These are phyloP conservation scores for Aspergillus diversus DNA, from an alignment of 495 filamentous ascomycete species.

Conservation along the genomic window DNA sequence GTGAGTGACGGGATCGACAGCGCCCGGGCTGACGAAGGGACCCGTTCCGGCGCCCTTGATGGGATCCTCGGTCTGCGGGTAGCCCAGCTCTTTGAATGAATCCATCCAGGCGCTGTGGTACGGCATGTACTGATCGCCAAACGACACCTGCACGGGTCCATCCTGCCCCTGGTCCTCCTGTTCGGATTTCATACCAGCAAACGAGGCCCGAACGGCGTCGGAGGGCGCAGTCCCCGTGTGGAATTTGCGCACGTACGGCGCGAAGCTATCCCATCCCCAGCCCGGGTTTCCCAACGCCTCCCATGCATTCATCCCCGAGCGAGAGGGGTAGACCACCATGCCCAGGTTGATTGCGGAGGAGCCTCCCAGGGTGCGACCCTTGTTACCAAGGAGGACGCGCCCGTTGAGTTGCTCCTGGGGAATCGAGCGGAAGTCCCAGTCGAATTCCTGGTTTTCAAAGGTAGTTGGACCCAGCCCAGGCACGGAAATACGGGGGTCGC, in stretches of 20 bases:
- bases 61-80: constrained; percentile 25
- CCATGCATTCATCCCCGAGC: constrained; percentile 52
- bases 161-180: constrained; percentile 23
- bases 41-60: constrained; percentile 23
- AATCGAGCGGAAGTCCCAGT: constrained; percentile 56
- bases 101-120: constrained; percentile 32
- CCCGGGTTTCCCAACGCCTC: constrained; percentile 52
- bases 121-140: constrained; percentile 26
- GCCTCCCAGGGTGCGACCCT: constrained; percentile 60
- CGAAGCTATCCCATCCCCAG: constrained; percentile 55
- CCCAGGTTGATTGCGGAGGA: constrained; percentile 55
- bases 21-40: constrained; percentile 22
- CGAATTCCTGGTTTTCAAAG: constrained; percentile 45
- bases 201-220: constrained; percentile 9
- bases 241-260: constrained; percentile 43
- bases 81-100: constrained; percentile 25
- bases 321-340: constrained; percentile 35
- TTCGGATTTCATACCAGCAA: constrained; percentile 21
- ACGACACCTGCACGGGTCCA: constrained; percentile 34
- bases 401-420: constrained; percentile 45
- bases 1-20: constrained; percentile 23
- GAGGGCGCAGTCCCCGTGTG: constrained; percentile 21
- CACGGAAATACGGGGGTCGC: constrained; percentile 44
- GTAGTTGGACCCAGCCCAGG: constrained; percentile 44
- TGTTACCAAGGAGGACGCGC: constrained; percentile 27